Percentiles rank a stretch among this genome's conserved stretches.
These are phyloP conservation scores for Rubia occidens DNA, from an alignment of 305 asterid genomes.

Conservation along the genomic window DNA sequence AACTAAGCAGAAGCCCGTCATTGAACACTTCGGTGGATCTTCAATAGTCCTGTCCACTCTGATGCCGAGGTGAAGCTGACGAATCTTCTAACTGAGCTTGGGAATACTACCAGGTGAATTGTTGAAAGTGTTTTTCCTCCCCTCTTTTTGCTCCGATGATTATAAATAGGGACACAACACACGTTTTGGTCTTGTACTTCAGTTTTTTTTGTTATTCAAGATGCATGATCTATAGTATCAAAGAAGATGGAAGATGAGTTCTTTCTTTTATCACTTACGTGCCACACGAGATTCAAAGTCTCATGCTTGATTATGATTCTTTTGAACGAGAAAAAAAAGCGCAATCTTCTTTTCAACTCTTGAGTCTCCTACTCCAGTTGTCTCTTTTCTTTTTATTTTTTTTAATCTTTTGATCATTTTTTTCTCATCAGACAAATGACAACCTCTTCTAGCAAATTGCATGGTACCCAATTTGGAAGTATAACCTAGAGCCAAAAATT, in stretches of 20 bases:
- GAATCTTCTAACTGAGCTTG: constrained; percentile 72
- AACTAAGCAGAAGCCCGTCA: constrained; percentile 56
- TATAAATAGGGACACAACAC: background rate
- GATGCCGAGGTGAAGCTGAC: constrained; percentile 77
- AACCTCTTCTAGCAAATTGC: background rate
- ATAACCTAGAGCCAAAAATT: background rate
- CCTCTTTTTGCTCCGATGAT: background rate
- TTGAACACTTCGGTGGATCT: constrained; percentile 61
- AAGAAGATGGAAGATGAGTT: background rate
- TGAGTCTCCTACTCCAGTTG: too few species aligned
- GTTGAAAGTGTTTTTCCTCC: background rate
- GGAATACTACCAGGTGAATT: constrained; percentile 72
- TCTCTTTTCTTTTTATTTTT: too few species aligned
- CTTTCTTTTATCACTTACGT: background rate
- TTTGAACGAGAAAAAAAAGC: background rate
- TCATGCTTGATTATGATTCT: background rate
- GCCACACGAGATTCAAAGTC: background rate
- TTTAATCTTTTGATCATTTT: too few species aligned
- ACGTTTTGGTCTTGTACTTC: background rate
- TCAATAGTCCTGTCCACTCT: constrained; percentile 69
- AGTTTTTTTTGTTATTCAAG: background rate
- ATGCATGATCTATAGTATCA: constrained; percentile 3
- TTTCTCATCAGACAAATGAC: too few species aligned
- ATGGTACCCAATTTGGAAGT: background rate
- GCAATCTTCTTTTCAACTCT: background rate